These are phyloP conservation scores for Apiotrichum domesticum DNA, from an alignment of 1,284 basidiomycete species.

Conservation along the genomic window DNA sequence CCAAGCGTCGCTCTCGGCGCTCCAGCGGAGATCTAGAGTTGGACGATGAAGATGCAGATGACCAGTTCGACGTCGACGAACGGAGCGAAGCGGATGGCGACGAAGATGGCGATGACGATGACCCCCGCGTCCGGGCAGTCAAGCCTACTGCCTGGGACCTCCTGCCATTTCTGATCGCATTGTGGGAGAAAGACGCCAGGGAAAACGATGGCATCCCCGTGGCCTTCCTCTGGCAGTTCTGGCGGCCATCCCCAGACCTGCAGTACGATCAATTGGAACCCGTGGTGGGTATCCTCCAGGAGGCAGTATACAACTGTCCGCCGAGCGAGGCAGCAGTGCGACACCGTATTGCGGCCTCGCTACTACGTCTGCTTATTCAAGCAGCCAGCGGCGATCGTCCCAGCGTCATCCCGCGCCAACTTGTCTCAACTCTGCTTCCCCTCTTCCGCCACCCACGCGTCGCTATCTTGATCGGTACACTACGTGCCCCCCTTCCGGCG, in stretches of 20 bases:
- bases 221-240: conserved; percentile 26
- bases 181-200: conserved; percentile 28
- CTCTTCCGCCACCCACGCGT: conserved; percentile 16
- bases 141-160: conserved; percentile 25
- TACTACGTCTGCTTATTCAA: conserved; percentile 21
- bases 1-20: too few species aligned
- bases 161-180: conserved; percentile 24
- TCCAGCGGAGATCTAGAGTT: too few species aligned
- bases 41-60: too few species aligned
- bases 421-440: conserved; percentile 16
- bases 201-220: not conserved
- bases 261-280: conserved; percentile 19
- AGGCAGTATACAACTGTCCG: not conserved
- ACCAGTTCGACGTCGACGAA: not conserved
- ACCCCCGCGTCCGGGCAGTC: not conserved
- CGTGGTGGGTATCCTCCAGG: conserved; percentile 15
- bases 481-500: not conserved
- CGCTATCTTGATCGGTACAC: not conserved
- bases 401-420: conserved; percentile 20
- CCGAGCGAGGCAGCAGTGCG: not conserved
- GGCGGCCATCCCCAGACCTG: conserved; percentile 15
- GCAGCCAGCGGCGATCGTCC: conserved; percentile 4
- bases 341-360: conserved; percentile 1
- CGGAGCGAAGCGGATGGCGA: not conserved
- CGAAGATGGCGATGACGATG: not conserved